Evolutionary conservation across 2,329 filamentous ascomycete species (phyloP).

Genomic region (Penicillium sp.): DNA sequence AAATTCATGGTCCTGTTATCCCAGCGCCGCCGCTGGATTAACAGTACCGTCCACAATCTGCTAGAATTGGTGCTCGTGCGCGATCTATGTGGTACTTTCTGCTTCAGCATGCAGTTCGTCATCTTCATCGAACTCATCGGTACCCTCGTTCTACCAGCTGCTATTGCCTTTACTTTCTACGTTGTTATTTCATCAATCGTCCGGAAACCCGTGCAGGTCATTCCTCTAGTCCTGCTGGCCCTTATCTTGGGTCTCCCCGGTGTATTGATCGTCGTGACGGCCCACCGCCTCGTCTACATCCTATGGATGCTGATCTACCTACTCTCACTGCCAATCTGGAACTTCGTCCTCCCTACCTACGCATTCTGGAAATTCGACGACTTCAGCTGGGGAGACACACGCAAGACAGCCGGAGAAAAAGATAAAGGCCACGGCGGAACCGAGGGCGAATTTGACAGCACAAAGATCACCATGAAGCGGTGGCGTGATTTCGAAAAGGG

Average conservation of each 20-base stretch:
- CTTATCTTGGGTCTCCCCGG: conserved; percentile 92
- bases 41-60: conserved; percentile 96
- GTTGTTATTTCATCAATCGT: conserved; percentile 86
- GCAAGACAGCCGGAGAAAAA: conserved; percentile 88
- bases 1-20: conserved; percentile 87
- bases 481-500: conserved; percentile 94
- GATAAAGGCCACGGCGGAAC: conserved; percentile 77
- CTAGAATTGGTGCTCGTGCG: conserved; percentile 96
- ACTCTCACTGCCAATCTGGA: conserved; percentile 89
- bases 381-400: conserved; percentile 97
- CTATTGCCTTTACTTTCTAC: conserved; percentile 95
- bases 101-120: conserved; percentile 99
- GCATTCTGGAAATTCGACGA: conserved; percentile 99
- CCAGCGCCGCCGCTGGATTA: conserved; percentile 96
- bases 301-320: conserved; percentile 98
- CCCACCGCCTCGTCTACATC: conserved; percentile 87
- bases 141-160: conserved; percentile 89
- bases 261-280: conserved; percentile 85
- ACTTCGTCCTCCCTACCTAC: conserved; percentile 89
- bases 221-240: conserved; percentile 81
- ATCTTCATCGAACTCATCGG: conserved; percentile 93
- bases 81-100: conserved; percentile 96
- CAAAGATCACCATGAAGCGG: conserved; percentile 98
- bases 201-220: conserved; percentile 70
- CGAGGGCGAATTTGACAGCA: conserved; percentile 95